These are phyloP conservation scores for Metahyphopichia silvanorum DNA, from an alignment of 805 yeast genomes.

Conservation along the genomic window DNA sequence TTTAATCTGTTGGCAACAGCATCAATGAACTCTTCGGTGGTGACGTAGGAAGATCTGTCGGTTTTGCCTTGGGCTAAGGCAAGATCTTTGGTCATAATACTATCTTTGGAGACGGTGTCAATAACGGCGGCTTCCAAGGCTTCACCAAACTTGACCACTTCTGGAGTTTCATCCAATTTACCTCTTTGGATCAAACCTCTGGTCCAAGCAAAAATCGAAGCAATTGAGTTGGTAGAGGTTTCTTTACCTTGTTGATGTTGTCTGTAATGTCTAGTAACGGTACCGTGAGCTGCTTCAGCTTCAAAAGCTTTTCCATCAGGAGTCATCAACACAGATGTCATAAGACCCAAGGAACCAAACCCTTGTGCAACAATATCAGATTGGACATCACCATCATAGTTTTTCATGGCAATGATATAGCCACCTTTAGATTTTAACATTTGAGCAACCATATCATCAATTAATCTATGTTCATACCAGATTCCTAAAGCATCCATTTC, in stretches of 20 bases:
- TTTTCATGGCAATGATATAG: constrained; percentile 91
- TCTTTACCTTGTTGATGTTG: constrained; percentile 96
- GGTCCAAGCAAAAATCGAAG: constrained; percentile 96
- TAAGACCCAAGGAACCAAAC: constrained; percentile 91
- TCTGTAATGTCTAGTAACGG: constrained; percentile 96
- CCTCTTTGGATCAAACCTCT: constrained; percentile 94
- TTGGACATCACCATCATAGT: constrained; percentile 97
- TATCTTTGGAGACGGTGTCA: constrained; percentile 79
- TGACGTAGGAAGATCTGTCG: constrained; percentile 75
- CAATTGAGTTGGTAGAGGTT: constrained; percentile 95
- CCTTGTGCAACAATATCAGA: constrained; percentile 98
- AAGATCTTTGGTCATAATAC: constrained; percentile 93
- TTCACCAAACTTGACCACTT: constrained; percentile 76
- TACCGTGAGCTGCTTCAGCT: constrained; percentile 98
- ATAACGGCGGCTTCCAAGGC: constrained; percentile 77
- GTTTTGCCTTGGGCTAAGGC: constrained; percentile 89
- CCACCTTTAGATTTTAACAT: constrained; percentile 97
- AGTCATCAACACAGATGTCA: constrained; percentile 96
- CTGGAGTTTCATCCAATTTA: constrained; percentile 80
- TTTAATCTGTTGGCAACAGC: constrained; percentile 70
- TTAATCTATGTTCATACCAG: constrained; percentile 95
- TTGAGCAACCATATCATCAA: constrained; percentile 99
- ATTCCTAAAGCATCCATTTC: constrained; percentile 77
- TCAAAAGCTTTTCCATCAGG: constrained; percentile 96
- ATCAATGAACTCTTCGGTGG: constrained; percentile 88